Evolutionary conservation across 176 grass and related monocot genomes (phyloP).

Genomic region (Raddia distichophylla): DNA sequence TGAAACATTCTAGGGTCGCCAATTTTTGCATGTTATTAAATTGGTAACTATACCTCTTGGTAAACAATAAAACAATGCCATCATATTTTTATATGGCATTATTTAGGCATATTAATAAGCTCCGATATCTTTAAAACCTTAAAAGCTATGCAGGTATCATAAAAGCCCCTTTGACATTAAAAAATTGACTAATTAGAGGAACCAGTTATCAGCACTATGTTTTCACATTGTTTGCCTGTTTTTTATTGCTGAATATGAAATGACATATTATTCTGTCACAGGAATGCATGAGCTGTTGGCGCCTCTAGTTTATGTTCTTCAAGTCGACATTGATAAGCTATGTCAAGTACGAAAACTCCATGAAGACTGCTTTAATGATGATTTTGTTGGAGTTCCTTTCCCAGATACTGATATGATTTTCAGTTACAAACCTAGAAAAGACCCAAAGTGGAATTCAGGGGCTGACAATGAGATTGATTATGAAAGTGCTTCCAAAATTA

Average conservation of each 20-base stretch:
- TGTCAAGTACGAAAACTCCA: slow-evolving; percentile 72
- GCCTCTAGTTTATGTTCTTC: slow-evolving; percentile 93
- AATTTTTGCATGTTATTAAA: slow-evolving; percentile 15
- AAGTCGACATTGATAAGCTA: slow-evolving; percentile 77
- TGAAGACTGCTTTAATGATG: slow-evolving; percentile 81
- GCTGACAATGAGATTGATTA: slow-evolving; percentile 49
- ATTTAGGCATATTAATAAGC: slow-evolving; percentile 24
- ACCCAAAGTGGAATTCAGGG: slow-evolving; percentile 46
- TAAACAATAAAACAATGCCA: background rate
- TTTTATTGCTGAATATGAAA: slow-evolving; percentile 22
- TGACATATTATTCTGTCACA: slow-evolving; percentile 39
- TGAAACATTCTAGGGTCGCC: slow-evolving; percentile 7
- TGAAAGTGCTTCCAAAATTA: slow-evolving; percentile 49
- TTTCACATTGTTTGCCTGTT: slow-evolving; percentile 6
- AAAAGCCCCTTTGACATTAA: slow-evolving; percentile 4
- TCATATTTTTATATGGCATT: background rate
- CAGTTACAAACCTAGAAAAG: slow-evolving; percentile 67
- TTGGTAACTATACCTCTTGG: background rate
- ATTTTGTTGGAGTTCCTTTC: slow-evolving; percentile 71
- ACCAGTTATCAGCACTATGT: slow-evolving; percentile 15
- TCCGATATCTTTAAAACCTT: background rate
- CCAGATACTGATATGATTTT: slow-evolving; percentile 68
- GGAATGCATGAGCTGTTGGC: slow-evolving; percentile 98
- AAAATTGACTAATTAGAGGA: background rate
- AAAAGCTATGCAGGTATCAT: slow-evolving; percentile 1